Evolutionary conservation across 306 rosid genomes (phyloP), one percentile per base, ranked within the genome.

Genomic region (Quercus rubra): DNA sequence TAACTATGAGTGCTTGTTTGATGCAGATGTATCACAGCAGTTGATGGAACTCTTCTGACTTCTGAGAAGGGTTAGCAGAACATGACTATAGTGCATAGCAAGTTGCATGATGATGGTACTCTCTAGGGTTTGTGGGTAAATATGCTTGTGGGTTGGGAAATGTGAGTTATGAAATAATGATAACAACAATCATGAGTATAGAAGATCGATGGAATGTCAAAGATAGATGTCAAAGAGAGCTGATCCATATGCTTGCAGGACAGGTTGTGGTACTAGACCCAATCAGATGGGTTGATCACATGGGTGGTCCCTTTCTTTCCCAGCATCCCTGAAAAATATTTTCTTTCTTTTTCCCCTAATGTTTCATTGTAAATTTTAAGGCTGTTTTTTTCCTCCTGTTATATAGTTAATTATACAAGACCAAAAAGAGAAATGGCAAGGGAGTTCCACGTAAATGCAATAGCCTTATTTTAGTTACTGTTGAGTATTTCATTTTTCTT

Each of bases 11-110:
- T 49, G 20, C 35, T 4, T 68, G 41, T 21, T 77, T 76, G 81
- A 79, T 90, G 97, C 98, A 96, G 99, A 90, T 83, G 97, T 96
- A 31, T 80, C 96, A 10, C 93, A 85, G 90, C 99, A 96, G 72
- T 85, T 96, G 83, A 89, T 90, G 97, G 99, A 96, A 92, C 99
- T 96, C 51, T 90, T 93, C 85, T 92, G 18, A 61, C 66, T 52
- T 78, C 62, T 52, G 70, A 13, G 23, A 77, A 82, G 75, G 38
- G 38, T 33, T 71, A 49, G 75, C 6, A 6, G 59, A 77, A 51
- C 62, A 49, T 30, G 63, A 57, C 57, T 58, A n/a, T 59, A 59
- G 83, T 63, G 57, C 54, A n/a, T 55, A 59, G 83, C 67, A 64
- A 54, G 71, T 62, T 78, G 71, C 74, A 27, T 19, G 77, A 27